Base-by-base conservation (phyloP, 352 stramenopile genomes). In the Elongisporangium prolatum region DNA sequence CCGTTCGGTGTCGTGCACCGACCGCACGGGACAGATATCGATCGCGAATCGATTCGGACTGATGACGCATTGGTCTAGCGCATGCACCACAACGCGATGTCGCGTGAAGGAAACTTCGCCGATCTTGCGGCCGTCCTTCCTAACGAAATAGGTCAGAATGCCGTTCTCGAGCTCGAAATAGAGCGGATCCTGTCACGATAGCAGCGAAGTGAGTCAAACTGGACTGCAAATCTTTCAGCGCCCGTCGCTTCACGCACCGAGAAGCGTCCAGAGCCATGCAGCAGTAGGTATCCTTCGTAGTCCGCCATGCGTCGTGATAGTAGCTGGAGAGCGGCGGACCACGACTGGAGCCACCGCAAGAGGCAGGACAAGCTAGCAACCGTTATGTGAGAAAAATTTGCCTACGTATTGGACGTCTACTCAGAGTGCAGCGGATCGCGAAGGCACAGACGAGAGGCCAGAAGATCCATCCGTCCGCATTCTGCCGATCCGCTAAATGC, bases 281-380 rank as follows among this genome's bases (percentile, higher is more conserved):
- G 71, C 34, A 93, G 64, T 20, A 93, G 58, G 65, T 80, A 93
- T 18, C 84, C 84, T 77, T 91, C 80, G 68, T 89, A 92, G 63
- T 92, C 84, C 20, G 84, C 84, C 84, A 93, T 92, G 18, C 14
- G 52, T 44, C 16, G 13, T 24, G 44, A 21, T 50, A 28, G 1
- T 58, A 9, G 25, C 21, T 67, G 57, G 24, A 20, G 21, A 5
- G 21, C 34, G 13, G 49, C 20, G 20, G 49, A 25, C 49, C 18
- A 4, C 17, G 21, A 54, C 17, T 28, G 50, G 6, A 25, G 21
- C 21, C n/a, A 28, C 50, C 21, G 37, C 21, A 18, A n/a, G n/a
- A 10, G n/a, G 48, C 48, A 22, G 22, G 48, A n/a, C 14, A 52
- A 52, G 48, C 48, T 8, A 51, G 47, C 48, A 25, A 20, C 48